These are phyloP conservation scores for Dipodascus geniculatus DNA, from an alignment of 805 yeast genomes.

Conservation along the genomic window DNA sequence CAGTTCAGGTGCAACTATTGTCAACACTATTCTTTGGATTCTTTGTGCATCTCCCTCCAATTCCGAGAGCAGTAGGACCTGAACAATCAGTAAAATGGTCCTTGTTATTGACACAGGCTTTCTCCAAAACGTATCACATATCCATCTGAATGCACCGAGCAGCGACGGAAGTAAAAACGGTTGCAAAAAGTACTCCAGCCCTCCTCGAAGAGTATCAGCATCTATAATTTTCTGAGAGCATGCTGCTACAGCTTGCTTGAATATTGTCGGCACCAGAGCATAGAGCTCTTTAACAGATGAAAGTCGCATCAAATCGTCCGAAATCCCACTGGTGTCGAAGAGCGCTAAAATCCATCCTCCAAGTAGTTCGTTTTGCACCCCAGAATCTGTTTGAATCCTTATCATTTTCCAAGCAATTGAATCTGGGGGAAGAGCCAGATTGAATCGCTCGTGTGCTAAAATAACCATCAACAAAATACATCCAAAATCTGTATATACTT, in stretches of 20 bases:
- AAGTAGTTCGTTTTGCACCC: slow-evolving; percentile 23
- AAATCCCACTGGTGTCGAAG: slow-evolving; percentile 72
- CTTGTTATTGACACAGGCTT: slow-evolving; percentile 7
- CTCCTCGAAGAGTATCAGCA: slow-evolving; percentile 52
- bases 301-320: slow-evolving; percentile 67
- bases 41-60: slow-evolving; percentile 35
- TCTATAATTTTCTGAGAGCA: slow-evolving; percentile 44
- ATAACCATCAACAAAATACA: slow-evolving; percentile 39
- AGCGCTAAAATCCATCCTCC: slow-evolving; percentile 72
- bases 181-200: slow-evolving; percentile 78
- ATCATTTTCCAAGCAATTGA: not conserved
- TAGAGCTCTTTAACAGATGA: slow-evolving; percentile 58
- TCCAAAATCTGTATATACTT: slow-evolving; percentile 58
- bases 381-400: not conserved
- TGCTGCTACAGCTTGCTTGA: slow-evolving; percentile 61
- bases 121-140: slow-evolving; percentile 31
- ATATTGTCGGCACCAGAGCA: slow-evolving; percentile 57
- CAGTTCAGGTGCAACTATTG: slow-evolving; percentile 19
- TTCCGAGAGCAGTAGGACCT: slow-evolving; percentile 31
- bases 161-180: slow-evolving; percentile 55
- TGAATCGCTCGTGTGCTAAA: slow-evolving; percentile 30
- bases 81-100: slow-evolving; percentile 29
- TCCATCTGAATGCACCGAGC: slow-evolving; percentile 43
- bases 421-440: slow-evolving; percentile 18
- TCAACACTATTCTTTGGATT: slow-evolving; percentile 32